Percentiles rank a stretch among this genome's conserved stretches.
These are phyloP conservation scores for Termitomyces sp. DNA, from an alignment of 768 basidiomycete species.

Conservation along the genomic window DNA sequence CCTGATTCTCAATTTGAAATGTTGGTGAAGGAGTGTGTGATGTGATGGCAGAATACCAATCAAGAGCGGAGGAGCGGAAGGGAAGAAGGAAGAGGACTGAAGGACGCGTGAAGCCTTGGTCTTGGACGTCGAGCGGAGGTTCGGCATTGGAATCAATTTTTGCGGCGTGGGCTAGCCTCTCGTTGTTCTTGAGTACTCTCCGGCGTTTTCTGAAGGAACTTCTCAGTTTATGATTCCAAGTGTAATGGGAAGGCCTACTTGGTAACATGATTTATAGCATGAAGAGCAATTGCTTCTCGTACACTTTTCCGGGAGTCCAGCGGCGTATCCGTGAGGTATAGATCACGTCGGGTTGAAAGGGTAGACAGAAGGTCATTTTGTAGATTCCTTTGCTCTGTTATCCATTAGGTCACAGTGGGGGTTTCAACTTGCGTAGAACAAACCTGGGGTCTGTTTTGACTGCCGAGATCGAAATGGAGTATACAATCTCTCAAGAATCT, in stretches of 20 bases:
- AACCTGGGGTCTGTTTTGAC: constrained; percentile 50
- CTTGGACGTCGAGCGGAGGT: constrained; percentile 74
- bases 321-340: constrained; percentile 67
- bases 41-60: constrained; percentile 79
- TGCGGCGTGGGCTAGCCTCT: constrained; percentile 71
- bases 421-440: constrained; percentile 4
- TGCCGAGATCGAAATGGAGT: constrained; percentile 51
- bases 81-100: constrained; percentile 90
- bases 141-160: constrained; percentile 49
- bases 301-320: constrained; percentile 57
- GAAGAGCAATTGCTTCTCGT: constrained; percentile 70
- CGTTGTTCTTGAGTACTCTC: constrained; percentile 88
- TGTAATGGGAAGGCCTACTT: constrained; percentile 48
- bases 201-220: constrained; percentile 73
- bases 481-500: constrained; percentile 58
- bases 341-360: constrained; percentile 65
- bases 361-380: constrained; percentile 67
- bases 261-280: constrained; percentile 83
- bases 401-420: background rate
- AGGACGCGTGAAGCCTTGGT: constrained; percentile 97
- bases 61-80: constrained; percentile 82
- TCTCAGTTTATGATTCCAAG: background rate
- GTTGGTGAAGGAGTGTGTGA: constrained; percentile 65
- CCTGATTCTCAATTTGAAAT: constrained; percentile 84
- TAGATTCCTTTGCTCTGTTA: constrained; percentile 43